A percentile compares a stretch with the other conserved stretches of the same genome.
Evolutionary conservation across 23 red algal species (phyloP).

Genomic region (Gracilaria domingensis): DNA sequence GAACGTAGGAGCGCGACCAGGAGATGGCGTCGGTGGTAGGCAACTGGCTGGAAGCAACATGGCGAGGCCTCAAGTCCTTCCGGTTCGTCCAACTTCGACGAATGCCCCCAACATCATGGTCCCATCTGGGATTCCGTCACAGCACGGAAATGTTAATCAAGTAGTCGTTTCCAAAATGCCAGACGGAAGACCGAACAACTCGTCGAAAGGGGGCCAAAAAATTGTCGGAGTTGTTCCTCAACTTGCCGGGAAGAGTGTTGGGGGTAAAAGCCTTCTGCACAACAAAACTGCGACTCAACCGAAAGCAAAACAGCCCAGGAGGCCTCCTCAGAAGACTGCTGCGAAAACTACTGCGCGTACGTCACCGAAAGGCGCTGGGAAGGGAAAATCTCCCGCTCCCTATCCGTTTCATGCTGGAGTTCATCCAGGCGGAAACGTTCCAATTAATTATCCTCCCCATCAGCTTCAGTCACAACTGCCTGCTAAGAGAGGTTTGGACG

Average conservation of each 20-base stretch:
- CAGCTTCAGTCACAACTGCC: constrained; percentile 6
- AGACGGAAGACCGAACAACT: constrained; percentile 4
- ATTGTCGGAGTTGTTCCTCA: background rate
- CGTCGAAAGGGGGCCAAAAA: background rate
- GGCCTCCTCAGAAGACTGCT: constrained; percentile 20
- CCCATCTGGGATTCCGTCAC: background rate
- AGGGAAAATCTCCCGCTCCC: constrained; percentile 15
- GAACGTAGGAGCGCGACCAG: background rate
- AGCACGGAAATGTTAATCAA: background rate
- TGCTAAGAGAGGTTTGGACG: constrained; percentile 1
- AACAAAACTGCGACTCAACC: constrained; percentile 13
- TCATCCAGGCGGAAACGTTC: constrained; percentile 10
- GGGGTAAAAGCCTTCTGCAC: constrained; percentile 48
- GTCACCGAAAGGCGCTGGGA: constrained; percentile 21
- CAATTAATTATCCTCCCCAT: background rate
- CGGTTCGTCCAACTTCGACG: background rate
- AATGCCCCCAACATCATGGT: background rate
- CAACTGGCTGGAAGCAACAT: background rate
- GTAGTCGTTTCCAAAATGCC: background rate
- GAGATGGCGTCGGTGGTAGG: background rate
- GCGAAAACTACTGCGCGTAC: constrained; percentile 19
- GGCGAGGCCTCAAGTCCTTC: background rate
- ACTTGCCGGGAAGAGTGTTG: constrained; percentile 32
- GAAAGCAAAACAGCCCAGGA: constrained; percentile 46
- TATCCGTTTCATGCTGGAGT: constrained; percentile 35